Percentiles rank a stretch among this genome's conserved stretches.
These are phyloP conservation scores for Diaporthe humulicola DNA, from an alignment of 2,329 filamentous ascomycete genomes.

Conservation along the genomic window DNA sequence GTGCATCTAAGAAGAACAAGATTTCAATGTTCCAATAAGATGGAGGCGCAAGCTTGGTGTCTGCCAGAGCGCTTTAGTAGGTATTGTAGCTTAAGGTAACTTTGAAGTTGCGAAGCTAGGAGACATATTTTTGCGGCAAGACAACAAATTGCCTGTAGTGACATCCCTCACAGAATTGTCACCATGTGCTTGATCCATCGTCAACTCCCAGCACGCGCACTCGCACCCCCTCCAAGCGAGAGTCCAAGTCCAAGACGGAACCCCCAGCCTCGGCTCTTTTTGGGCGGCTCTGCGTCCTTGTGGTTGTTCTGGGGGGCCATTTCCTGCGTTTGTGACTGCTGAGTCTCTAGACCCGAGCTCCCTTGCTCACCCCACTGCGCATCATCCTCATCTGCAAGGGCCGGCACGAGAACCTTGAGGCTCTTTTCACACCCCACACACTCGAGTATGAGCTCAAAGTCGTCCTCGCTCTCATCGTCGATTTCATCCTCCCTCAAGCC, in stretches of 20 bases:
- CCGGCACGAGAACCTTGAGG: slow-evolving; percentile 18
- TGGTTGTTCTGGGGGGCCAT: background rate
- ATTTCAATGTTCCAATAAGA: background rate
- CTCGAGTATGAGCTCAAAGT: background rate
- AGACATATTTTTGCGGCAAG: background rate
- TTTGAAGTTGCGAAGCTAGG: background rate
- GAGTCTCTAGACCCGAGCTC: background rate
- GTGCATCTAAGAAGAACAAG: background rate
- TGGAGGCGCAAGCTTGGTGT: background rate
- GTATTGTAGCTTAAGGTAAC: background rate
- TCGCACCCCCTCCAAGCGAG: slow-evolving; percentile 29
- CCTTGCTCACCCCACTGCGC: background rate
- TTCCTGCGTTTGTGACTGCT: background rate
- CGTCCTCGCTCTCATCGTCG: slow-evolving; percentile 36
- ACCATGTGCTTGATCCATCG: background rate
- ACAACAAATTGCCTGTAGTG: background rate
- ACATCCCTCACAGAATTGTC: too few species aligned
- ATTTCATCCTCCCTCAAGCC: slow-evolving; percentile 41
- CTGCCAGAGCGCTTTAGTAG: too few species aligned
- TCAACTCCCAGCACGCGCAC: slow-evolving; percentile 24
- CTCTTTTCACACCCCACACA: slow-evolving; percentile 20
- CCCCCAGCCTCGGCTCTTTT: slow-evolving; percentile 32
- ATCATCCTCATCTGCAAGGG: slow-evolving; percentile 9
- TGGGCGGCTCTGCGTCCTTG: slow-evolving; percentile 1
- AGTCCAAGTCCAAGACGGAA: slow-evolving; percentile 23